Evolutionary conservation across 2,329 filamentous ascomycete genomes (phyloP).

Genomic region (Claviceps quebecensis): DNA sequence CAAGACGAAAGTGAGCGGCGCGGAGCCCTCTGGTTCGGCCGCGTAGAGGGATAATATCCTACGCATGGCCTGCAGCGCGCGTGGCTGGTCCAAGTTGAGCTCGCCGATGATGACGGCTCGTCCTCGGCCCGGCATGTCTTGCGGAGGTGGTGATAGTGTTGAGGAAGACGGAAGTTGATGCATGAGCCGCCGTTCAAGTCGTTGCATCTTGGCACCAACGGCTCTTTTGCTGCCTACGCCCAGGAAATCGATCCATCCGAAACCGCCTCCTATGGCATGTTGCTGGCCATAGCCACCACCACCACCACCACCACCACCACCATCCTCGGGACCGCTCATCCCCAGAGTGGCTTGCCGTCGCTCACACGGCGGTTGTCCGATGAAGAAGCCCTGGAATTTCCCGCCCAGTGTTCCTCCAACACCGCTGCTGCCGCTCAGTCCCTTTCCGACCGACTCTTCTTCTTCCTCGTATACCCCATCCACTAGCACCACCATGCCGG

Average conservation of each 20-base stretch:
- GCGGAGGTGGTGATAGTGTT: slow-evolving; percentile 12
- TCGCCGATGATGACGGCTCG: slow-evolving; percentile 70
- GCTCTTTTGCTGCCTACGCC: slow-evolving; percentile 83
- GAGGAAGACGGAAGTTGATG: slow-evolving; percentile 17
- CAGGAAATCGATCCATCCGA: slow-evolving; percentile 95
- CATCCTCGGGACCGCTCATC: slow-evolving; percentile 43
- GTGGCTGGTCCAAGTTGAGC: slow-evolving; percentile 71
- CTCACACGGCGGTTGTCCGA: slow-evolving; percentile 86
- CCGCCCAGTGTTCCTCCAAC: slow-evolving; percentile 88
- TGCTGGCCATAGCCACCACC: slow-evolving; percentile 32
- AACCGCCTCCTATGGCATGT: slow-evolving; percentile 60
- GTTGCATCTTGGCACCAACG: slow-evolving; percentile 68
- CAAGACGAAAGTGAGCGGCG: slow-evolving; percentile 68
- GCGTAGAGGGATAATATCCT: slow-evolving; percentile 68
- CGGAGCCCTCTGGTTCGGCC: slow-evolving; percentile 44
- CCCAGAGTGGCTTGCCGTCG: slow-evolving; percentile 68
- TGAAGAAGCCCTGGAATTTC: slow-evolving; percentile 76
- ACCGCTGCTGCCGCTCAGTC: slow-evolving; percentile 62
- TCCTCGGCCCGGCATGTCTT: slow-evolving; percentile 26
- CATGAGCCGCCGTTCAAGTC: slow-evolving; percentile 57
- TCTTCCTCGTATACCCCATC: slow-evolving; percentile 97
- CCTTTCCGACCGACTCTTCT: slow-evolving; percentile 54
- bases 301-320: not conserved
- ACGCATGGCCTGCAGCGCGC: slow-evolving; percentile 65
- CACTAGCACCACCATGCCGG: slow-evolving; percentile 89